Evolutionary conservation across 345 rosid genomes (phyloP).

Genomic region (Murraya paniculata): DNA sequence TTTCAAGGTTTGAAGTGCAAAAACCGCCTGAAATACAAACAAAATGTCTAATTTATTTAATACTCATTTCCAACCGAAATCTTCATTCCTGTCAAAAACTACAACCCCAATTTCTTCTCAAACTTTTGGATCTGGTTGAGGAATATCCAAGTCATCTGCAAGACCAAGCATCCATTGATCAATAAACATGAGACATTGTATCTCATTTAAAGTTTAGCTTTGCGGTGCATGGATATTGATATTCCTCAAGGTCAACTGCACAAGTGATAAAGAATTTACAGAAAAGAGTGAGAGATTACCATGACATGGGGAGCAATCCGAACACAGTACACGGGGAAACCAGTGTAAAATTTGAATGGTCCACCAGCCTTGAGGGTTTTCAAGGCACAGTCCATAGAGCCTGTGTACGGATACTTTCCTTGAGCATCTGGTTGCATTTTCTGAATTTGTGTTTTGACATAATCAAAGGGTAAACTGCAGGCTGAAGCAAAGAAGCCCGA

Average conservation of each 20-base stretch:
- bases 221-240: background rate
- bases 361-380: slow-evolving; percentile 88
- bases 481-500: slow-evolving; percentile 94
- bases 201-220: background rate
- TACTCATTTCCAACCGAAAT: background rate
- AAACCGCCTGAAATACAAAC: slow-evolving; percentile 23
- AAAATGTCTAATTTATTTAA: slow-evolving; percentile 22
- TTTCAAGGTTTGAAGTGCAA: slow-evolving; percentile 14
- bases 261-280: too few species aligned
- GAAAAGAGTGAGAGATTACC: slow-evolving; percentile 41
- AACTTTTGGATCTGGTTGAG: slow-evolving; percentile 82
- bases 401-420: slow-evolving; percentile 88
- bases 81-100: slow-evolving; percentile 14
- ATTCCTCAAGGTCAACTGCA: background rate
- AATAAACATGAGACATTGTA: background rate
- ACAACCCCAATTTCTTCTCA: slow-evolving; percentile 53
- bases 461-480: slow-evolving; percentile 96
- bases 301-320: slow-evolving; percentile 98
- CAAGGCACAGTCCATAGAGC: slow-evolving; percentile 80
- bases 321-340: slow-evolving; percentile 94
- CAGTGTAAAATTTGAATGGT: slow-evolving; percentile 87
- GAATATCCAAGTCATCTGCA: slow-evolving; percentile 99
- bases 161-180: slow-evolving; percentile 11
- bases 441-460: slow-evolving; percentile 97
- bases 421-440: slow-evolving; percentile 98